Evolutionary conservation across 2,329 filamentous ascomycete genomes (phyloP), one percentile per base, ranked within the genome.

Genomic region (Sordariomycetes sp.): DNA sequence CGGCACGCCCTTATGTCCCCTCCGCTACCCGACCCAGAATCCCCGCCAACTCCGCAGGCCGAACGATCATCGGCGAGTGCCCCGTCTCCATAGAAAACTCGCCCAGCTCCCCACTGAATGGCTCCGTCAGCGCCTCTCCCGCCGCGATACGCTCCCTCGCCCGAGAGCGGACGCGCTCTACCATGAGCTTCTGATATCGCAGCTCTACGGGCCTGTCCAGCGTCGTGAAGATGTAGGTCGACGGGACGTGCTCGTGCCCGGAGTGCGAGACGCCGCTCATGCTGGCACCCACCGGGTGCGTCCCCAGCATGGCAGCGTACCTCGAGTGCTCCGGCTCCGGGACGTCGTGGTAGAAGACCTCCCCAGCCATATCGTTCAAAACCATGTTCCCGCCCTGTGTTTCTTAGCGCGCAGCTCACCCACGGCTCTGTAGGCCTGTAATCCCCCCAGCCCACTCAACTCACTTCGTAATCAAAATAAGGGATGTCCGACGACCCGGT

Each of bases 261-360:
- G 22, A 20, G 22, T 25, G 25, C 12, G 48, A 40, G 22, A 32
- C 14, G 8, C 18, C 32, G 7, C 32, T 40, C 4, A 3, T 3
- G 22, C 46, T 37, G 7, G 48, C n/a, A 8, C 24, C 35, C 1
- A 53, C n/a, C 12, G 56, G 34, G 6, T 58, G 50, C 14, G 12
- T 28, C 4, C 56, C 56, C 14, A 53, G 50, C 2, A 40, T 8
- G 48, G 56, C 14, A 8, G 32, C 3, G 24, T 25, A 46, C 20
- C 22, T 12, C 14, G 48, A 43, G 20, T 34, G 50, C 20, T 34
- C 5, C 3, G 48, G 48, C 50, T 58, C 48, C n/a, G 56, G 50
- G 32, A 58, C 34, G n/a, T 58, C 56, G 50, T 58, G 56, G 50
- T 58, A 58, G n/a, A 58, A 53, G n/a, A 53, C 18, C 11, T 58